Evolutionary conservation across 2,329 filamentous ascomycete species (phyloP).

Genomic region (Trichoderma sp.): DNA sequence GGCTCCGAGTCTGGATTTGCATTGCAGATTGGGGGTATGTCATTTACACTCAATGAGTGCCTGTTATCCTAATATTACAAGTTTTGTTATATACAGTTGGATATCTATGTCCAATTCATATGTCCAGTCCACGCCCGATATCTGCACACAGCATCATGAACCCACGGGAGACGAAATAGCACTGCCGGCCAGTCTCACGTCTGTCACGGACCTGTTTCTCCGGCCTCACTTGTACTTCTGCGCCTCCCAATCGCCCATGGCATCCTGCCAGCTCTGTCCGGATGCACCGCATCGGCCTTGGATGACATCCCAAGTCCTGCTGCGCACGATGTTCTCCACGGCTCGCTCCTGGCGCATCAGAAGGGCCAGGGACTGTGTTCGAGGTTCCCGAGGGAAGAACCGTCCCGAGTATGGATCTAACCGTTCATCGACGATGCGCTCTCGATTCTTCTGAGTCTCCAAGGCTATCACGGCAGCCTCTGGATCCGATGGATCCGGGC

Average conservation of each 20-base stretch:
- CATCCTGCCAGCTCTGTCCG: constrained; percentile 62
- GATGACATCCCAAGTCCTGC: constrained; percentile 79
- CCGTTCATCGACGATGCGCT: constrained; percentile 80
- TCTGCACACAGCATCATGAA: background rate
- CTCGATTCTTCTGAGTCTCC: constrained; percentile 69
- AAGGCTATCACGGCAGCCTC: constrained; percentile 69
- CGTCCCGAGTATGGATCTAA: constrained; percentile 88
- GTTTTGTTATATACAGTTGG: constrained; percentile 11
- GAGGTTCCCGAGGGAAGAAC: constrained; percentile 76
- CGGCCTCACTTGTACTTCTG: constrained; percentile 29
- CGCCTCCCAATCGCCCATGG: constrained; percentile 63
- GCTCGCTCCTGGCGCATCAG: constrained; percentile 73
- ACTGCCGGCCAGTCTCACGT: constrained; percentile 2
- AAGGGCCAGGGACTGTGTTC: constrained; percentile 76
- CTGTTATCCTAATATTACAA: background rate
- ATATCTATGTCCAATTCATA: constrained; percentile 8
- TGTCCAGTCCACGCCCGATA: constrained; percentile 1
- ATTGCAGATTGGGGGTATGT: background rate
- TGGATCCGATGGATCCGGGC: constrained; percentile 84
- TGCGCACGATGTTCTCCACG: constrained; percentile 77
- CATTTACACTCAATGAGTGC: background rate
- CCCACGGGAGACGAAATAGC: background rate
- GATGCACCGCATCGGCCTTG: constrained; percentile 70
- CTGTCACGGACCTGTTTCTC: background rate
- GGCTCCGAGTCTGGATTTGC: background rate